Evolutionary conservation across 352 stramenopile genomes (phyloP), one percentile per base, ranked within the genome.

Genomic region (Thraustochytrium striatum): DNA sequence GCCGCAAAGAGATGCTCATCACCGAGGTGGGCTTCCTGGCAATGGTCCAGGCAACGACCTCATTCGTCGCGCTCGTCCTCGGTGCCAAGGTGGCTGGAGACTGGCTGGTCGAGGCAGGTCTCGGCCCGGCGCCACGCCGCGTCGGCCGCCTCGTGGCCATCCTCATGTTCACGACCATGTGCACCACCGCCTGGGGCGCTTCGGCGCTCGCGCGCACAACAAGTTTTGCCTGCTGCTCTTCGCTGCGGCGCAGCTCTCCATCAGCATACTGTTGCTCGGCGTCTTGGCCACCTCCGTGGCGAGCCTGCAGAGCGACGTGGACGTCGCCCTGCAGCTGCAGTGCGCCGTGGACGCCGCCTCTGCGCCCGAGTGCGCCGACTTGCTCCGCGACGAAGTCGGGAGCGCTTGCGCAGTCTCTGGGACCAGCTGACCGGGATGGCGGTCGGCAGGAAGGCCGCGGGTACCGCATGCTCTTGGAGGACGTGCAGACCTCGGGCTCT

Each of bases 151-250:
- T 55, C 16, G 25, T 55, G 16, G 47, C 47, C 16, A 21, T 55
- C 16, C 25, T 55, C 16, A 55, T 55, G 47, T 55, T 55, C 25
- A 25, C 47, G 47, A 21, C 16, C 47, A 55, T 55, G 47, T n/a
- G n/a, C n/a, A n/a, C n/a, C n/a, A n/a, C n/a, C n/a, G n/a, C n/a
- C n/a, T n/a, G n/a, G 65, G 65, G 13, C 44, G 52, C 28, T 75
- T 62, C 52, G 65, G 65, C 0, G 50, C 44, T 19, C 44, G 65
- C 16, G 44, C 65, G 39, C 65, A 75, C 47, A 75, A 75, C 41
- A 75, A 75, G 30, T 75, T 58, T n/a, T 75, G 65, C 36, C 35
- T 75, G 32, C 39, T 75, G 19, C 25, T 41, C 19, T 75, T 61
- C 36, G 52, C 68, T 5, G 39, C 19, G 19, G 44, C 41, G 43